Conservation (phyloP, 1,284 basidiomycete species). For the Singerocomus inundabilis region DNA sequence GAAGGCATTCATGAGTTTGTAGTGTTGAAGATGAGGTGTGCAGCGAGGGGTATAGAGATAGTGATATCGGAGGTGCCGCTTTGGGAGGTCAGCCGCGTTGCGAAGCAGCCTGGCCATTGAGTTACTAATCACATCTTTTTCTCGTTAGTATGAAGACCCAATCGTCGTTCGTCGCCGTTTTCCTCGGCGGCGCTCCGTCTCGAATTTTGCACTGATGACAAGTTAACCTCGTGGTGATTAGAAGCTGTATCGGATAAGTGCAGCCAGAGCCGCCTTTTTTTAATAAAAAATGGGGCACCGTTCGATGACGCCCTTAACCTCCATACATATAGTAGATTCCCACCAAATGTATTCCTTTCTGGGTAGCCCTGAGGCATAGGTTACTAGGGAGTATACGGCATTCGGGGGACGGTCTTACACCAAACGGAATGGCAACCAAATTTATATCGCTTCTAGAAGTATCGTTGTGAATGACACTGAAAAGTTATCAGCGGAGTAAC, state of each 20-base stretch:
- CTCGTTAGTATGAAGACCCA: conserved; percentile 41
- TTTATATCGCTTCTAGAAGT: no score
- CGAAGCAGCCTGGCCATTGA: not conserved
- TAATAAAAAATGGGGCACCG: no score
- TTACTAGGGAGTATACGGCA: no score
- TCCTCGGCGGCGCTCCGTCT: conserved; percentile 41
- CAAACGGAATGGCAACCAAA: no score
- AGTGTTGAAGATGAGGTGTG: conserved; percentile 31
- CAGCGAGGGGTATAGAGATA: conserved; percentile 32
- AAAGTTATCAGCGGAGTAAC: no score
- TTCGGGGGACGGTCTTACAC: no score
- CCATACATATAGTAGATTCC: no score
- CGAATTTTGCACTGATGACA: conserved; percentile 42
- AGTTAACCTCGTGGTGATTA: conserved; percentile 9
- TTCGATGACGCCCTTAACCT: no score
- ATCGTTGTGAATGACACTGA: no score
- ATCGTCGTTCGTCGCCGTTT: conserved; percentile 34
- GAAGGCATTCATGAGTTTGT: conserved; percentile 26
- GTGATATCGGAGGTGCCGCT: conserved; percentile 30
- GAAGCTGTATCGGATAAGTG: not conserved
- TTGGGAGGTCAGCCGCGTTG: conserved; percentile 37
- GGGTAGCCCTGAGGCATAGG: no score
- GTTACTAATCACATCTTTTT: not conserved
- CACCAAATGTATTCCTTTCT: no score
- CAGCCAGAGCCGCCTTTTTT: not conserved